Conservation (phyloP, 768 basidiomycete genomes). For the Atractiella rhizophila region DNA sequence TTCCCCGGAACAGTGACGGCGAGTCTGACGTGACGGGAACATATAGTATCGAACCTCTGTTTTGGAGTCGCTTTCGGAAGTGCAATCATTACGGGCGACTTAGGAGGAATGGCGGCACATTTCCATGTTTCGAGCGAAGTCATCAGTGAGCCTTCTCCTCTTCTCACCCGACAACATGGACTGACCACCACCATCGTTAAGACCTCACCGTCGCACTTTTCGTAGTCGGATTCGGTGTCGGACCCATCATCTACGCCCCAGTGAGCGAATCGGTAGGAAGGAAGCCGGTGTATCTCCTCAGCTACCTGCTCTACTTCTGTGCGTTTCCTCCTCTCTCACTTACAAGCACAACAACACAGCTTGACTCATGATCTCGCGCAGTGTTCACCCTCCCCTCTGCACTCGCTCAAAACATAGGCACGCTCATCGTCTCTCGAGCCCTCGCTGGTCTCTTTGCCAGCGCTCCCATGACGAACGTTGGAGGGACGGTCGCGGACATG, state of each 20-base stretch:
- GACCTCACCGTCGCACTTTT: not conserved
- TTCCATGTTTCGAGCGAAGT: too few species aligned
- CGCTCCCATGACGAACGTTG: slow-evolving; percentile 18
- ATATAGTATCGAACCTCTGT: too few species aligned
- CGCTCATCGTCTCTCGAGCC: slow-evolving; percentile 17
- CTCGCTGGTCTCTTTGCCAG: slow-evolving; percentile 19
- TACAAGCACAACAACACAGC: slow-evolving; percentile 3
- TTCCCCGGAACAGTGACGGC: too few species aligned
- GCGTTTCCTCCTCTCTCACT: not conserved
- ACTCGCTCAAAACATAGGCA: slow-evolving; percentile 19
- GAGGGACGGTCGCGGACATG: slow-evolving; percentile 16
- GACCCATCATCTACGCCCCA: not conserved
- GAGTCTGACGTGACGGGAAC: too few species aligned
- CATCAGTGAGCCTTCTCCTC: too few species aligned
- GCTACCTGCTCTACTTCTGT: slow-evolving; percentile 17
- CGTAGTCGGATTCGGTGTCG: not conserved
- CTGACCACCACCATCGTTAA: too few species aligned
- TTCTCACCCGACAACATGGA: too few species aligned
- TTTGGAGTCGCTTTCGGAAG: too few species aligned
- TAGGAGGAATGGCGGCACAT: too few species aligned
- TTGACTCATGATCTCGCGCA: slow-evolving; percentile 10
- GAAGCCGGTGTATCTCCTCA: slow-evolving; percentile 14
- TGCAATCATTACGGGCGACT: too few species aligned
- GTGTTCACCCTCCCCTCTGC: slow-evolving; percentile 21
- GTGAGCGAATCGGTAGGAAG: slow-evolving; percentile 12